A percentile compares a stretch with the other conserved stretches of the same genome.
Evolutionary conservation across 1,139 yeast genomes (phyloP).

Genomic region (Suhomyces guaymorum): DNA sequence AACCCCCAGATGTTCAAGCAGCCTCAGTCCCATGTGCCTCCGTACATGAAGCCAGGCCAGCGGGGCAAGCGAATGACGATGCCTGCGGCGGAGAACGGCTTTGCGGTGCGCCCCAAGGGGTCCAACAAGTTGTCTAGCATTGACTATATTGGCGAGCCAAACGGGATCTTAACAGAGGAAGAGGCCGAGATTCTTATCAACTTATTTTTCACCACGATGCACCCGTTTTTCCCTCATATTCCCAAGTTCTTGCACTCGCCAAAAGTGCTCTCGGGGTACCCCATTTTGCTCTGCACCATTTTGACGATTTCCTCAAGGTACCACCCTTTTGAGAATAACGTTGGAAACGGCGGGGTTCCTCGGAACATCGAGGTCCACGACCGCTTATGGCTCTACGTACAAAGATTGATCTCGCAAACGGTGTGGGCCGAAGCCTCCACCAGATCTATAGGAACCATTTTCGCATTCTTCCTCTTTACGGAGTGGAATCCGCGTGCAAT

Average conservation of each 20-base stretch:
- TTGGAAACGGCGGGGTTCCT: slow-evolving; percentile 34
- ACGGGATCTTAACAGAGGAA: slow-evolving; percentile 59
- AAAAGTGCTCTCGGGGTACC: slow-evolving; percentile 69
- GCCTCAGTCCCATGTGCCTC: slow-evolving; percentile 16
- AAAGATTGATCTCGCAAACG: slow-evolving; percentile 76
- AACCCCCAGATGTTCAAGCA: too few species aligned
- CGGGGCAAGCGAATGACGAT: slow-evolving; percentile 26
- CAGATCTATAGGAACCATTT: slow-evolving; percentile 80
- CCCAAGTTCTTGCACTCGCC: slow-evolving; percentile 73
- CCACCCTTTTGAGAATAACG: slow-evolving; percentile 52
- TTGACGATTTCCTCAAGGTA: slow-evolving; percentile 79
- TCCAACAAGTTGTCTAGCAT: slow-evolving; percentile 55
- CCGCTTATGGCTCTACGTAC: slow-evolving; percentile 80
- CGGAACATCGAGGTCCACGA: slow-evolving; percentile 70
- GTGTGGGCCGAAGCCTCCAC: slow-evolving; percentile 96
- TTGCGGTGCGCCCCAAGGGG: slow-evolving; percentile 55
- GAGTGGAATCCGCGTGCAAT: slow-evolving; percentile 97
- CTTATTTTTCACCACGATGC: slow-evolving; percentile 74
- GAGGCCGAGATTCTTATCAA: slow-evolving; percentile 68
- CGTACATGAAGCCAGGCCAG: slow-evolving; percentile 14
- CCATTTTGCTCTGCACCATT: slow-evolving; percentile 76
- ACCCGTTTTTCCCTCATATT: slow-evolving; percentile 86
- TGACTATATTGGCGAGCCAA: slow-evolving; percentile 62
- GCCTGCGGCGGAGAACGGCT: slow-evolving; percentile 51
- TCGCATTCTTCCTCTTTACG: slow-evolving; percentile 82